Percentiles rank a stretch among this genome's conserved stretches.
Evolutionary conservation across 495 filamentous ascomycete genomes (phyloP).

Genomic region (Filosporella fistucella): DNA sequence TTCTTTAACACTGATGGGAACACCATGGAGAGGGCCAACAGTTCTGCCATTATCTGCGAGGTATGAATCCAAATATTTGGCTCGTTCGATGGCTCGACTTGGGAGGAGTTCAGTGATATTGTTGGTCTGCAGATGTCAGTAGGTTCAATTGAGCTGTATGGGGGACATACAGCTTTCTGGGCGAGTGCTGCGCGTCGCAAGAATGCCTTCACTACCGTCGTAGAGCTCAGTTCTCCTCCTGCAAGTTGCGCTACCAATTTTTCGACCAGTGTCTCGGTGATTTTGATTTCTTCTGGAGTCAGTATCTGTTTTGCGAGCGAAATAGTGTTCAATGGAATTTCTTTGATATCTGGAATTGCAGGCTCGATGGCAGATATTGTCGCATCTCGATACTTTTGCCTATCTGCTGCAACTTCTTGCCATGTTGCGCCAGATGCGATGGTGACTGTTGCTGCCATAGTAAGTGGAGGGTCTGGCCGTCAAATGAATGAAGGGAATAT

Average conservation of each 20-base stretch:
- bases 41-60: conserved; percentile 39
- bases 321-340: conserved; percentile 38
- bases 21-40: conserved; percentile 60
- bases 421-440: conserved; percentile 35
- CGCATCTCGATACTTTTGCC: conserved; percentile 38
- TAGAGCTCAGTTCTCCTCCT: conserved; percentile 35
- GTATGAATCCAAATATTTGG: conserved; percentile 54
- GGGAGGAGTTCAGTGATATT: conserved; percentile 67
- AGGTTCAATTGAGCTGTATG: conserved; percentile 11
- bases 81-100: conserved; percentile 51
- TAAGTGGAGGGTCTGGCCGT: background rate
- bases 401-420: conserved; percentile 40
- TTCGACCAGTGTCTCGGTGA: conserved; percentile 44
- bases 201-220: conserved; percentile 51
- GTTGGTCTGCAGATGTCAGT: conserved; percentile 32
- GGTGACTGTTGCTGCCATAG: conserved; percentile 28
- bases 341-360: conserved; percentile 15
- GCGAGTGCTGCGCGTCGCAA: conserved; percentile 54
- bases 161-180: conserved; percentile 42
- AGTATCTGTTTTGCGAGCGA: conserved; percentile 38
- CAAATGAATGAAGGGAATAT: too few species aligned
- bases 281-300: conserved; percentile 38
- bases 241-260: conserved; percentile 39
- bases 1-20: conserved; percentile 68
- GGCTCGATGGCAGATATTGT: conserved; percentile 37